Evolutionary conservation across 2,329 filamentous ascomycete genomes (phyloP).

Genomic region (Rhytidhysteron rufulum): DNA sequence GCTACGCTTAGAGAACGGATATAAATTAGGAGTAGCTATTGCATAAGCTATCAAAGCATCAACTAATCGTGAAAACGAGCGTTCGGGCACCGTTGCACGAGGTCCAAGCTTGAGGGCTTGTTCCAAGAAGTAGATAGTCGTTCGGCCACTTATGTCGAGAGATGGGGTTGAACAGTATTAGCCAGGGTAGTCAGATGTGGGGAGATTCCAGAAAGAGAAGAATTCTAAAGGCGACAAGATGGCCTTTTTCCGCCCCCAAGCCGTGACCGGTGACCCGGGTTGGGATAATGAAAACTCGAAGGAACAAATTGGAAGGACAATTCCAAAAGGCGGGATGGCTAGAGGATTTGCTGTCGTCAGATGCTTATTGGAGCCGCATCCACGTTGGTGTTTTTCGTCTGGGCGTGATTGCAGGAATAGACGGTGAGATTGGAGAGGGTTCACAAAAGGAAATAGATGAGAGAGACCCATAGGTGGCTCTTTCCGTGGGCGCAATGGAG

Average conservation of each 20-base stretch:
- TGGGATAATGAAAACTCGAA: conserved; percentile 11
- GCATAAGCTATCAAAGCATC: conserved; percentile 20
- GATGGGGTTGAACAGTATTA: conserved; percentile 6
- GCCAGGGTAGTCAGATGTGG: conserved; percentile 14
- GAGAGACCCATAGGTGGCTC: too few relatives aligned
- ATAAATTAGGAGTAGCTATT: conserved; percentile 14
- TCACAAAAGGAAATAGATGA: neutral
- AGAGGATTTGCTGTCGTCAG: conserved; percentile 33
- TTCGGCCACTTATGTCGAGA: conserved; percentile 10
- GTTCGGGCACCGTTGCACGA: conserved; percentile 15
- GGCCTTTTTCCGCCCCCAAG: conserved; percentile 24
- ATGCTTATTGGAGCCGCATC: conserved; percentile 35
- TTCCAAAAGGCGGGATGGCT: conserved; percentile 16
- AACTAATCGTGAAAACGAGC: conserved; percentile 20
- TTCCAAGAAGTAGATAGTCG: conserved; percentile 5
- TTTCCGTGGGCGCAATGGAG: too few relatives aligned
- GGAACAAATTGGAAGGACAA: conserved; percentile 10
- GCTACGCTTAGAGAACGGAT: neutral
- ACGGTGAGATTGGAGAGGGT: neutral
- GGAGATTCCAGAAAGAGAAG: conserved; percentile 14
- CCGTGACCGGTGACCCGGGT: conserved; percentile 12
- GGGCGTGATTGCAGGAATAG: neutral
- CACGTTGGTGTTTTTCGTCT: conserved; percentile 11
- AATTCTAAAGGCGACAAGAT: conserved; percentile 9
- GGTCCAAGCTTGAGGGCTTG: conserved; percentile 17